Percentiles rank a stretch among this genome's conserved stretches.
Conservation (phyloP, 805 yeast genomes). For the Groenewaldozyma salmanticensis region DNA sequence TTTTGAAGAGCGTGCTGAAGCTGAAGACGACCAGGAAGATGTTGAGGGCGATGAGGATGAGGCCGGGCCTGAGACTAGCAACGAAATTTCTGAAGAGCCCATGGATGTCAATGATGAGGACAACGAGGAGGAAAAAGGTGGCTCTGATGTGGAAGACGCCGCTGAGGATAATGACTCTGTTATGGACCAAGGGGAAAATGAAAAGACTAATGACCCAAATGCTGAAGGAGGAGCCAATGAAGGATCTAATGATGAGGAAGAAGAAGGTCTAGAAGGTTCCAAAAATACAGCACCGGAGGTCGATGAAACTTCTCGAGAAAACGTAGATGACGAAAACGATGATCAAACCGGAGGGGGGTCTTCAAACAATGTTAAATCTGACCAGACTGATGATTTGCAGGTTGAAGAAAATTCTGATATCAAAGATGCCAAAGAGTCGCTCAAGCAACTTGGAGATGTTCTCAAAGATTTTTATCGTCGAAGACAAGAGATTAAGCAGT, state of each 20-base stretch:
- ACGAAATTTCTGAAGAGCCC: constrained; percentile 22
- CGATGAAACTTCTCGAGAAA: constrained; percentile 50
- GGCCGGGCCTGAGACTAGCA: constrained; percentile 18
- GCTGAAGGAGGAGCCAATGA: constrained; percentile 57
- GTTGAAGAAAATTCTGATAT: constrained; percentile 43
- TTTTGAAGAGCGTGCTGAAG: constrained; percentile 26
- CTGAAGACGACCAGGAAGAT: constrained; percentile 18
- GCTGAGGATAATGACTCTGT: constrained; percentile 46
- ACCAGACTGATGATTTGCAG: constrained; percentile 38
- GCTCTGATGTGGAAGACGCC: too few relatives aligned
- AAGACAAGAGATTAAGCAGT: constrained; percentile 75
- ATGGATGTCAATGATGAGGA: constrained; percentile 41
- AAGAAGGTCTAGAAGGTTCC: constrained; percentile 77
- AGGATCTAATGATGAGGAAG: constrained; percentile 32
- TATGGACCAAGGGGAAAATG: constrained; percentile 23
- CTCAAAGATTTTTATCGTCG: constrained; percentile 86
- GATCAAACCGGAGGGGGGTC: constrained; percentile 34
- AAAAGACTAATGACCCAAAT: constrained; percentile 68
- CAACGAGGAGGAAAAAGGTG: constrained; percentile 24
- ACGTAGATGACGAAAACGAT: constrained; percentile 48
- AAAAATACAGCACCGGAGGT: constrained; percentile 53
- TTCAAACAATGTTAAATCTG: constrained; percentile 29
- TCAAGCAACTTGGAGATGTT: constrained; percentile 86
- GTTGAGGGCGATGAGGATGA: constrained; percentile 19
- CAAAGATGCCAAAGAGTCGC: constrained; percentile 40